A percentile compares a stretch with the other conserved stretches of the same genome.
phyloP scores from a whole-genome alignment of 2,329 filamentous ascomycete genomes.

The Trichoderma arundinaceum region DNA sequence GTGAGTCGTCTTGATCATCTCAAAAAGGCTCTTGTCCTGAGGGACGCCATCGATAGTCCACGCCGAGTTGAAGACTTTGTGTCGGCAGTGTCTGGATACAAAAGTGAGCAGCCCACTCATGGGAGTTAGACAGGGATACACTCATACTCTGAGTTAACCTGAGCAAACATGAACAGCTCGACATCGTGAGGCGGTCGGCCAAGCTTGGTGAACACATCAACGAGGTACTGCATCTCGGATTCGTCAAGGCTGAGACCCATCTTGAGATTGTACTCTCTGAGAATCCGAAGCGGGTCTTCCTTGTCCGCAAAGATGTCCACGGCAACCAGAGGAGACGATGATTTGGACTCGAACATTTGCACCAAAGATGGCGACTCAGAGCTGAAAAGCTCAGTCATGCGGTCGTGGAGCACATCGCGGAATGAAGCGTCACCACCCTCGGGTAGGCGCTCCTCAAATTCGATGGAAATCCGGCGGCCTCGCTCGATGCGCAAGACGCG shows the following conservation, averaged over 20 bases:
- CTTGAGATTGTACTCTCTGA: constrained; percentile 82
- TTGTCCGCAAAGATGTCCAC: constrained; percentile 74
- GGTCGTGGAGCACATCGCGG: constrained; percentile 80
- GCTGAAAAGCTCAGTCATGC: constrained; percentile 90
- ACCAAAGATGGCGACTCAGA: constrained; percentile 70
- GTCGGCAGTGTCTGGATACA: constrained; percentile 65
- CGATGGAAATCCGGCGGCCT: constrained; percentile 76
- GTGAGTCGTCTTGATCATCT: constrained; percentile 97
- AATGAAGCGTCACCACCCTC: constrained; percentile 59
- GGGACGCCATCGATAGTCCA: constrained; percentile 91
- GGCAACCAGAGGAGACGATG: constrained; percentile 68
- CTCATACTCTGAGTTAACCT: constrained; percentile 86
- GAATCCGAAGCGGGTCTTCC: constrained; percentile 69
- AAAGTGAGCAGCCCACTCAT: constrained; percentile 24
- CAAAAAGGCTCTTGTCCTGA: constrained; percentile 83
- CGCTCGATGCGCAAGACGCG: constrained; percentile 81
- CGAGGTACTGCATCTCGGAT: constrained; percentile 90
- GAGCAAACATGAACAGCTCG: constrained; percentile 98
- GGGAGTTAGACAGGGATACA: constrained; percentile 20
- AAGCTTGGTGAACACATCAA: constrained; percentile 58
- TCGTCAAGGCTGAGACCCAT: constrained; percentile 86
- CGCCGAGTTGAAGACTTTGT: constrained; percentile 94
- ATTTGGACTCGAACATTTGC: constrained; percentile 76
- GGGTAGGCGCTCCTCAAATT: constrained; percentile 56
- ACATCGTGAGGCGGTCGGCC: constrained; percentile 80